Conservation (phyloP, 768 basidiomycete genomes). For the Leccinum fibrillosum region DNA sequence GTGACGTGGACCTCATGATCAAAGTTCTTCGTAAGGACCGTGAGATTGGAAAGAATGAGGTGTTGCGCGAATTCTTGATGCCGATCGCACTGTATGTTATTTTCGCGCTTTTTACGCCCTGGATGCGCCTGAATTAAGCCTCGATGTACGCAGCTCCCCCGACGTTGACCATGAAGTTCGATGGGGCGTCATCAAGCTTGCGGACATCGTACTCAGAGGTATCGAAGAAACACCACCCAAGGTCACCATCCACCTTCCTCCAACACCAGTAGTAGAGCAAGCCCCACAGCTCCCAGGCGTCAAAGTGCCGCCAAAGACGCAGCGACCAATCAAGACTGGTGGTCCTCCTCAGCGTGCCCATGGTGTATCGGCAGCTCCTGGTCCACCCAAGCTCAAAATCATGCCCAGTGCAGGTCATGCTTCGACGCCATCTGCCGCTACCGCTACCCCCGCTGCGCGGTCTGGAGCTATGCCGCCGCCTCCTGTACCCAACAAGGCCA, state of each 20-base stretch:
- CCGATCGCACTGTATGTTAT: conserved; percentile 70
- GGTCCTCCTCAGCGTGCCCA: conserved; percentile 33
- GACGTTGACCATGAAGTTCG: conserved; percentile 86
- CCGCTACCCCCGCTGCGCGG: conserved; percentile 10
- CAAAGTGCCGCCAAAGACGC: conserved; percentile 46
- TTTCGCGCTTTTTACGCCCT: conserved; percentile 2
- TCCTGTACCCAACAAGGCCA: conserved; percentile 25
- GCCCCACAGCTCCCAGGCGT: conserved; percentile 54
- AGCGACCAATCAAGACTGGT: conserved; percentile 33
- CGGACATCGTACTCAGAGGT: conserved; percentile 83
- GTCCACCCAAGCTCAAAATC: conserved; percentile 56
- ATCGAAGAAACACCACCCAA: conserved; percentile 83
- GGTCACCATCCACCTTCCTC: conserved; percentile 76
- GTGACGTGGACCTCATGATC: conserved; percentile 80
- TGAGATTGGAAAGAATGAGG: conserved; percentile 78
- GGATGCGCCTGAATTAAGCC: neutral
- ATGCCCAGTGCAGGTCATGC: conserved; percentile 19
- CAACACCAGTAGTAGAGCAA: conserved; percentile 66
- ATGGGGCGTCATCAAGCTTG: conserved; percentile 87
- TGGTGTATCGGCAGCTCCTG: conserved; percentile 25
- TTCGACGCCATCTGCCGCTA: conserved; percentile 17
- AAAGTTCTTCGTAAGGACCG: conserved; percentile 85
- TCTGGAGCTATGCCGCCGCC: conserved; percentile 28
- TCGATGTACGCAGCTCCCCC: conserved; percentile 47
- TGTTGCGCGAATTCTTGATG: conserved; percentile 76